These are phyloP conservation scores for Monosiga brevicollis DNA, from an alignment of 78 protist species.

Conservation along the genomic window DNA sequence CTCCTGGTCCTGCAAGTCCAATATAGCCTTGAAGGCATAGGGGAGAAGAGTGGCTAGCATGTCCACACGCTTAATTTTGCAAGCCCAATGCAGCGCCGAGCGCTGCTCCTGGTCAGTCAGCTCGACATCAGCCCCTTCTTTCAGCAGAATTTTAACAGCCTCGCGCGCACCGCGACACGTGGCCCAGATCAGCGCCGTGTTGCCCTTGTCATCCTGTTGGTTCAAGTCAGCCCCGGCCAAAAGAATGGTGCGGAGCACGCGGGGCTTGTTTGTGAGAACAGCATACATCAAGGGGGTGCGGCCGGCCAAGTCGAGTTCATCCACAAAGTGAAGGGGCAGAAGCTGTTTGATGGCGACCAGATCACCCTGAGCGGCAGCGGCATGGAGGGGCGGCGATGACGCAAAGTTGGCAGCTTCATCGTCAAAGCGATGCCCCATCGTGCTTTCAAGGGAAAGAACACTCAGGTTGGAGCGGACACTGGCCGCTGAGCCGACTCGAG, in stretches of 20 bases:
- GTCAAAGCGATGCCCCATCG: too few species aligned
- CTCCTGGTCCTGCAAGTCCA: background rate
- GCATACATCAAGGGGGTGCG: background rate
- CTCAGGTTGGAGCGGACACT: too few species aligned
- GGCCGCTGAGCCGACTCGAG: too few species aligned
- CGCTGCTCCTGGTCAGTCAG: background rate
- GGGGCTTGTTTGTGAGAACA: background rate
- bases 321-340: too few species aligned
- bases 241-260: background rate
- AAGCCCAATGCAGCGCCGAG: background rate
- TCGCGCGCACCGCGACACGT: background rate
- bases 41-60: background rate
- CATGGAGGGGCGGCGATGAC: too few species aligned
- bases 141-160: background rate
- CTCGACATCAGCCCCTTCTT: background rate
- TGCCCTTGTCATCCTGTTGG: background rate
- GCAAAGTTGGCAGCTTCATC: too few species aligned
- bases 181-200: background rate
- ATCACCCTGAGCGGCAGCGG: too few species aligned
- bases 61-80: background rate
- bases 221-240: background rate
- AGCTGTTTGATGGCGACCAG: too few species aligned
- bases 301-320: background rate
- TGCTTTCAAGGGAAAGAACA: too few species aligned
- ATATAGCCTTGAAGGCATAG: background rate